phyloP scores from a whole-genome alignment of 2,329 filamentous ascomycete species.

The Oidium heveae region DNA sequence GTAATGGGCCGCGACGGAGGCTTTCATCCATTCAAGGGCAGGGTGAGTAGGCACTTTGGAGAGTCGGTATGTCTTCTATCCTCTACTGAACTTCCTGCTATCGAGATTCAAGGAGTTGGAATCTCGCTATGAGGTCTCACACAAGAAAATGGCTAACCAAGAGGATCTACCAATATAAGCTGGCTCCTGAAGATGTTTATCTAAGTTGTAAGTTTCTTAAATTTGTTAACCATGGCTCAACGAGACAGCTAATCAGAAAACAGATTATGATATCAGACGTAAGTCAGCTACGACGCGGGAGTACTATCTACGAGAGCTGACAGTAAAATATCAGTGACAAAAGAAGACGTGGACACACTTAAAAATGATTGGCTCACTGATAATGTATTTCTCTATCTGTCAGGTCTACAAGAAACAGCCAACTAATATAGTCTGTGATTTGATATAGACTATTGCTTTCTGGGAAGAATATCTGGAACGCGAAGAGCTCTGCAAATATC shows the following conservation, averaged over 20 bases:
- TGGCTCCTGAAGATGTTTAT: conserved; percentile 40
- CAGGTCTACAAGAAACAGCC: background rate
- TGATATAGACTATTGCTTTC: conserved; percentile 64
- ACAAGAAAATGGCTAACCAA: conserved; percentile 6
- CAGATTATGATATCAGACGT: conserved; percentile 42
- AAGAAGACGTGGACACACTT: conserved; percentile 69
- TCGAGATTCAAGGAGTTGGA: background rate
- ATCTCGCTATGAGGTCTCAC: conserved; percentile 3
- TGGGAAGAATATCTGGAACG: conserved; percentile 95
- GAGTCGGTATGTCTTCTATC: conserved; percentile 18
- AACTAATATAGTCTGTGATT: conserved; percentile 2
- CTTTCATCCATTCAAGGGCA: conserved; percentile 27
- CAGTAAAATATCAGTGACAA: conserved; percentile 35
- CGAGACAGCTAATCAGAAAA: conserved; percentile 1
- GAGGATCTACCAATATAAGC: conserved; percentile 12
- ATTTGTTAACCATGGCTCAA: background rate
- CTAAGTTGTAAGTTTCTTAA: conserved; percentile 32
- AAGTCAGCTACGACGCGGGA: conserved; percentile 8
- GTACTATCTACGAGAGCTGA: conserved; percentile 2
- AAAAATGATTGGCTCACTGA: conserved; percentile 92
- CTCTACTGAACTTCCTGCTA: background rate
- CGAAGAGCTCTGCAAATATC: conserved; percentile 58
- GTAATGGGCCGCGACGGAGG: conserved; percentile 13
- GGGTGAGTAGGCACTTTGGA: conserved; percentile 24
- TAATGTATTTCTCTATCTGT: conserved; percentile 30